Evolutionary conservation across 192 early-diverging fungal species (phyloP), one percentile per base, ranked within the genome.

Genomic region (Physocladia obscura): DNA sequence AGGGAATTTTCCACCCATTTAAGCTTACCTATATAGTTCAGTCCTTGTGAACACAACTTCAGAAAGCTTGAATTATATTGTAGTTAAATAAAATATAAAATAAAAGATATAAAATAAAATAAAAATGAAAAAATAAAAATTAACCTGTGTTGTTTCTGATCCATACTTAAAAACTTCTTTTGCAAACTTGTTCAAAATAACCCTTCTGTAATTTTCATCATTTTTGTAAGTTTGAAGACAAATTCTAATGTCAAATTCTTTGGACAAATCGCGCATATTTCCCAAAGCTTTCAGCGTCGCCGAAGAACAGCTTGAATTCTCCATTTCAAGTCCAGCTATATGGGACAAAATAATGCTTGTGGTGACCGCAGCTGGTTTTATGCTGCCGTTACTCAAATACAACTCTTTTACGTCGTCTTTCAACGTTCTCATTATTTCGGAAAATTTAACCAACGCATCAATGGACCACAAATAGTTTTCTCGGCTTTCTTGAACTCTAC

Each of bases 121-220:
- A n/a, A n/a, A n/a, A n/a, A n/a, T 55, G 22, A n/a, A 5, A 55
- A 55, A 19, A 44, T 13, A 19, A 44, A 44, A 57, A 57, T 35
- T 57, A 27, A 57, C 38, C 59, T 44, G 35, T 61, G 4, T 30
- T 24, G 57, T 73, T 76, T 1, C 44, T 27, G 4, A 22, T 34
- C 74, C 70, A 38, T 79, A 77, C 55, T 77, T 75, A 58, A 73
- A 79, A 13, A 76, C 77, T 52, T 79, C 69, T 44, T 76, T 79
- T 4, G 77, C 77, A 57, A 69, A 75, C 44, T 24, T 27, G 40
- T 55, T 67, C 35, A 68, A 62, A 8, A 76, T 29, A 4, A 76
- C 60, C 52, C 71, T 37, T 58, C 77, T 30, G 22, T 51, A 34
- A 30, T 34, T 39, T 8, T 49, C 64, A 11, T 76, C 74, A 44